Evolutionary conservation across 2,329 filamentous ascomycete genomes (phyloP), one percentile per base, ranked within the genome.

Genomic region (Raffaelea deltoideospora): DNA sequence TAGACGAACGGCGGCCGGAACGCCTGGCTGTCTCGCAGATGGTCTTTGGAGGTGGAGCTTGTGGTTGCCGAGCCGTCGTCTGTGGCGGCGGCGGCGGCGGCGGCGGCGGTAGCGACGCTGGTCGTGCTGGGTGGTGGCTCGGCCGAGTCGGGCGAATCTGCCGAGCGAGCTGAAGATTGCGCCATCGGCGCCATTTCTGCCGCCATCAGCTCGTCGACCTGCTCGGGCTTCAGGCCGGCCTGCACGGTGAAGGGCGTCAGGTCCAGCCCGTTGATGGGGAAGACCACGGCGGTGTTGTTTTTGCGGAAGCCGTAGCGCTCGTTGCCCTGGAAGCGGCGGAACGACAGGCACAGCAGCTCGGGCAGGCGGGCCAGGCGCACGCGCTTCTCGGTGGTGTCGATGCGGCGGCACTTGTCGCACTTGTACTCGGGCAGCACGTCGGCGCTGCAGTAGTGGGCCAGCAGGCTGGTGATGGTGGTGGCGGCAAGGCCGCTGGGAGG

Each of bases 351-450:
- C 8, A 95, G 64, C 39, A 86, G 74, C 36, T 83, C 75, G 0
- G 88, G 86, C 21, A 86, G 73, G 8, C 84, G 76, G 9, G 79
- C 86, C 40, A 92, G 72, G 33, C 74, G 79, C 40, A 80, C 73
- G 43, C 75, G 74, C 49, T 83, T 83, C 23, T 69, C 74, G 41
- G 78, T 79, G 42, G 73, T 70, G 18, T 76, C 69, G 37, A 72
- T 70, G 40, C 65, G 67, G 43, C 78, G 76, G 63, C 85, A 93
- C 35, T 71, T 65, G 34, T 84, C 79, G 55, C 85, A 94, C 40
- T 77, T 72, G 39, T 80, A 80, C 23, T 74, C 76, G 19, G 70
- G 67, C 18, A 88, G 58, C 40, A 67, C 64, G 50, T 85, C 81
- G 42, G 77, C 69, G 21, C 72, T 63, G 45, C 74, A 78, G 53